These are phyloP conservation scores for Euphrasia confusa DNA, from an alignment of 257 asterid genomes.

Conservation along the genomic window DNA sequence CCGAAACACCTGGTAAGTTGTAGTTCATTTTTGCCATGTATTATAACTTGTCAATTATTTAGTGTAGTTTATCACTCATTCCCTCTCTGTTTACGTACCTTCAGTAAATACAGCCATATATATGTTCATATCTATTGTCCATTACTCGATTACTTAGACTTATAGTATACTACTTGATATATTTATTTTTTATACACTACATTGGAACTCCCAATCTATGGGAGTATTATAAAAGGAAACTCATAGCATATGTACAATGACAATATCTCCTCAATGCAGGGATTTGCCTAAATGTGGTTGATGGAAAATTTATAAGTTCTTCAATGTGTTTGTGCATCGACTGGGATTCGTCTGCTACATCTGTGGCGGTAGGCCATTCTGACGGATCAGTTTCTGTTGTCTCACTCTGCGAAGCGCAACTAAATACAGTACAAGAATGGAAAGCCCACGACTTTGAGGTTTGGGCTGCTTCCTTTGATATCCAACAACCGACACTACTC, in stretches of 20 bases:
- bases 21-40: not conserved
- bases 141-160: conserved; percentile 2
- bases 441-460: conserved; percentile 85
- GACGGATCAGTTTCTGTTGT: conserved; percentile 73
- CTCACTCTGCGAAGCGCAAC: conserved; percentile 50
- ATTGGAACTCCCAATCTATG: not conserved
- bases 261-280: conserved; percentile 41
- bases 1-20: conserved; percentile 36
- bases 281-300: conserved; percentile 40
- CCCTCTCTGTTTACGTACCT: not conserved
- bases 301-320: conserved; percentile 53
- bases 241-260: conserved; percentile 4
- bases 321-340: conserved; percentile 91
- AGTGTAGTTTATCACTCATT: not conserved
- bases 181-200: not conserved
- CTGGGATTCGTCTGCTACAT: conserved; percentile 70
- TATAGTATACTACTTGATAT: not conserved
- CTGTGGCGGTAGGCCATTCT: conserved; percentile 76
- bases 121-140: not conserved
- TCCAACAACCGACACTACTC: conserved; percentile 65
- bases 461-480: conserved; percentile 84
- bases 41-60: not conserved
- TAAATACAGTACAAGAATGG: conserved; percentile 54
- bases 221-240: not conserved
- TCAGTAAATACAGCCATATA: not conserved